Conservation (phyloP, 345 rosid species). For the Dipteronia dyeriana region DNA sequence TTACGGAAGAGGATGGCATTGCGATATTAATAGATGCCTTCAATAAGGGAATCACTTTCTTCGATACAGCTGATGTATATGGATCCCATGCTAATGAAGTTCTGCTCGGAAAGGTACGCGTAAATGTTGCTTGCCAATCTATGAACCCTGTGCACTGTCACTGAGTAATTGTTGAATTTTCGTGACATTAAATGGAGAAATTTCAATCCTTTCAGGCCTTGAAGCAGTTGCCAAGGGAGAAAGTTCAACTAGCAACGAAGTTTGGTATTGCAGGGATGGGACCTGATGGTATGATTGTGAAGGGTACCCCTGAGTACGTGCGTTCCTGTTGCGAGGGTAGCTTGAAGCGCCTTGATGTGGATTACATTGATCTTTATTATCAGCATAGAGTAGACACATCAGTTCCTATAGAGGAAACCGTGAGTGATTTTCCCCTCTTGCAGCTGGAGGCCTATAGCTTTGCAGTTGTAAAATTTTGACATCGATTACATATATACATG, state of each 20-base stretch:
- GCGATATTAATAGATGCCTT: constrained; percentile 43
- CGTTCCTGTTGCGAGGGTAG: constrained; percentile 58
- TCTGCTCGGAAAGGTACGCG: constrained; percentile 50
- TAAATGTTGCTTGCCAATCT: neutral
- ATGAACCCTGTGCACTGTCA: neutral
- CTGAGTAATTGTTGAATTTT: neutral
- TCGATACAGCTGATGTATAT: constrained; percentile 54
- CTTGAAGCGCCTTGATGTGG: constrained; percentile 54
- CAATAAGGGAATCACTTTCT: constrained; percentile 52
- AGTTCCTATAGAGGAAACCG: constrained; percentile 55
- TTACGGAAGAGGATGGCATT: constrained; percentile 45
- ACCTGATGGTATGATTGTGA: constrained; percentile 19
- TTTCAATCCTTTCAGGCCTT: constrained; percentile 42
- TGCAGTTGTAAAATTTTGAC: neutral
- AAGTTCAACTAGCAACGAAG: constrained; percentile 57
- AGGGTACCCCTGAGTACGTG: constrained; percentile 53
- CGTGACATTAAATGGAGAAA: neutral
- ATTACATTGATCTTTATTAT: constrained; percentile 53
- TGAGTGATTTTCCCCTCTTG: constrained; percentile 17
- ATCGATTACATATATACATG: neutral
- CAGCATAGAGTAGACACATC: constrained; percentile 51
- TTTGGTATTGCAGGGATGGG: constrained; percentile 38
- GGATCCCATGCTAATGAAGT: constrained; percentile 50
- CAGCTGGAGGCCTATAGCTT: neutral
- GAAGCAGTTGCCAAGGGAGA: constrained; percentile 58